Evolutionary conservation across 208 protist species (phyloP), one percentile per base, ranked within the genome.

Genomic region (Acanthamoeba castellanii): DNA sequence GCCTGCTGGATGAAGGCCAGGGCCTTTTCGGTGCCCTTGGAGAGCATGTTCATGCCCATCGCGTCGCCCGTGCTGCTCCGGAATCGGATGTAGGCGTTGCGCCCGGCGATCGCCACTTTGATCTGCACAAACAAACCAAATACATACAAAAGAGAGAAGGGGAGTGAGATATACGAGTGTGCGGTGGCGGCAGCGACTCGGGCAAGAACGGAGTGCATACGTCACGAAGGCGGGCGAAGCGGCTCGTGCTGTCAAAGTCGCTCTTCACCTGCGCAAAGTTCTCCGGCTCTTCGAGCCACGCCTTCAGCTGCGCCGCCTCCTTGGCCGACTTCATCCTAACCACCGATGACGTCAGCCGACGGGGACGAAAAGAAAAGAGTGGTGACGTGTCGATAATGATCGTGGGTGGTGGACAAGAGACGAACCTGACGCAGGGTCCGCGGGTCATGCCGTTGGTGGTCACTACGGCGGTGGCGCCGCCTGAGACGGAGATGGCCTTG

Each of bases 41-140:
- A 98, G 90, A 99, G 98, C 99, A 99, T 99, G 96, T 99, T 99
- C 99, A 99, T 99, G 32, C 99, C 99, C 99, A 99, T 99, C 14
- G 99, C 99, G 97, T 99, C 99, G 20, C 99, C 99, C 37, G 97
- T 98, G 11, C 32, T 57, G 68, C 42, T 59, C 4, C 55, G 34
- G 72, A 96, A 96, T 18, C 92, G 9, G 30, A 96, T 22, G 66
- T 76, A 96, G 6, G 92, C 45, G 34, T 95, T 95, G 27, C 97
- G 96, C 18, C 99, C 99, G 13, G 98, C 97, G 34, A 99, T 98
- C 34, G 98, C 95, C 93, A 96, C 97, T 52, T 97, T 95, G 16
- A 95, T 64, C 4, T 70, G 27, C 9, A n/a, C n/a, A 0, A 50
- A 74, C 55, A 32, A 37, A 37, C 37, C 37, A 37, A 11, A 42